A percentile compares a stretch with the other conserved stretches of the same genome.
Conservation (phyloP, 148 eudicot genomes). For the Rhododendron williamsianum region DNA sequence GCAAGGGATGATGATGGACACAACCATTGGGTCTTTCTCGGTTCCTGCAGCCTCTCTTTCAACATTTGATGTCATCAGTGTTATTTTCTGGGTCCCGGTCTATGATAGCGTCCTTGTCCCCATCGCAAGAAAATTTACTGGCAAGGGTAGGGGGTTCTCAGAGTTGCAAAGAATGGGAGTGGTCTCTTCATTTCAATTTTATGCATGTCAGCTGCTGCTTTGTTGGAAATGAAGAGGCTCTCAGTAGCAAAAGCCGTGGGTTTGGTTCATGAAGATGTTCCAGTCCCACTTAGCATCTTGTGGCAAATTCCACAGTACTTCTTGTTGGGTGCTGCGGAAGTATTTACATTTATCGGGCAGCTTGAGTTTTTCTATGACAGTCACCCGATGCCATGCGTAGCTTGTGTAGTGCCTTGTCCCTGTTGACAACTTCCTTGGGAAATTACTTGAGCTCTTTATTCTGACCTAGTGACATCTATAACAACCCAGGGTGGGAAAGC, state of each 20-base stretch:
- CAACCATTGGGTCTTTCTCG: conserved; percentile 32
- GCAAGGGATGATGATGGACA: conserved; percentile 52
- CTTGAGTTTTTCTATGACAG: conserved; percentile 55
- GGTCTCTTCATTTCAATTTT: conserved; percentile 42
- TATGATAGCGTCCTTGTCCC: conserved; percentile 40
- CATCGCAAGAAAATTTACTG: conserved; percentile 32
- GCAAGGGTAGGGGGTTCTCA: conserved; percentile 39
- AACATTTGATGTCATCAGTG: conserved; percentile 36
- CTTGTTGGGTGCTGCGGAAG: conserved; percentile 46
- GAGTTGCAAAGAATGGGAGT: conserved; percentile 56
- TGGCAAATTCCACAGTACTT: conserved; percentile 53
- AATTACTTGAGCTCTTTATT: conserved; percentile 54
- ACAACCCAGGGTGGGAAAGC: conserved; percentile 32
- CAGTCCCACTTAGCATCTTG: conserved; percentile 36
- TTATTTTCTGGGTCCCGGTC: conserved; percentile 47
- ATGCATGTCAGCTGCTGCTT: conserved; percentile 42
- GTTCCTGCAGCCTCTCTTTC: conserved; percentile 44
- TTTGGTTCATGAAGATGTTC: conserved; percentile 29
- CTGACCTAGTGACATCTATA: conserved; percentile 34
- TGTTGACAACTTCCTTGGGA: conserved; percentile 39
- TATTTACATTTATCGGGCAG: conserved; percentile 46
- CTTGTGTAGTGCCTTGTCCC: conserved; percentile 42
- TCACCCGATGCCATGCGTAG: conserved; percentile 59
- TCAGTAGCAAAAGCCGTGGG: conserved; percentile 31
- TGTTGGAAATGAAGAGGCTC: conserved; percentile 42